phyloP scores from a whole-genome alignment of 2,329 filamentous ascomycete genomes.

The Colletotrichum viniferum region DNA sequence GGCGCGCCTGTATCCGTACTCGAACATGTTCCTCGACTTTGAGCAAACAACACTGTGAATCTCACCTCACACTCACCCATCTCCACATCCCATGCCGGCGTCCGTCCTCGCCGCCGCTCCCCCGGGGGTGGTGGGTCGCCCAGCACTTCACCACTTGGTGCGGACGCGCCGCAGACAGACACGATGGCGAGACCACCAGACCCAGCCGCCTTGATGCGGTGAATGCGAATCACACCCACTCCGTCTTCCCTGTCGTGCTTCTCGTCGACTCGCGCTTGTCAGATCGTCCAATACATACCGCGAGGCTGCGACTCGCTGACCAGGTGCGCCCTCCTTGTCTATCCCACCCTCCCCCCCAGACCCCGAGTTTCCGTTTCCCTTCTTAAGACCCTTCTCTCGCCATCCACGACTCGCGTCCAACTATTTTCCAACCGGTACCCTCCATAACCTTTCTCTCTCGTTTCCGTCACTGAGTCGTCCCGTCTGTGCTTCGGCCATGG shows the following conservation, averaged over 20 bases:
- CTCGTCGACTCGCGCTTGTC: slow-evolving; percentile 1
- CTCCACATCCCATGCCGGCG: neutral
- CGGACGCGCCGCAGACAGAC: neutral
- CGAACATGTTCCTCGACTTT: neutral
- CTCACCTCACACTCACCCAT: neutral
- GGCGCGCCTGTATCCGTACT: neutral
- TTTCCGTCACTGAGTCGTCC: slow-evolving; percentile 2
- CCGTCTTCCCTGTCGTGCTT: neutral
- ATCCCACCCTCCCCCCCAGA: neutral
- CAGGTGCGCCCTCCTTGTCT: neutral
- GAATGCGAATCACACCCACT: neutral
- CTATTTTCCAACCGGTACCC: neutral
- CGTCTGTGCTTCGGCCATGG: neutral
- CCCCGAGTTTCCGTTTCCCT: neutral
- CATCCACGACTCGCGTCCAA: slow-evolving; percentile 2
- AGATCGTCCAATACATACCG: neutral
- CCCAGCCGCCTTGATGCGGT: slow-evolving; percentile 2
- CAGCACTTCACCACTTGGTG: neutral
- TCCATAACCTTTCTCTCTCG: neutral
- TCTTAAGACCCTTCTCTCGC: neutral
- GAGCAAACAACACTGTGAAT: neutral
- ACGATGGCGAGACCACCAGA: neutral
- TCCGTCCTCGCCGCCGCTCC: neutral
- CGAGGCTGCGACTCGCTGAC: slow-evolving; percentile 6
- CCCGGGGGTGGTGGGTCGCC: neutral